Conservation (phyloP, 2,329 filamentous ascomycete species). For the Sporothrix dimorphospora region DNA sequence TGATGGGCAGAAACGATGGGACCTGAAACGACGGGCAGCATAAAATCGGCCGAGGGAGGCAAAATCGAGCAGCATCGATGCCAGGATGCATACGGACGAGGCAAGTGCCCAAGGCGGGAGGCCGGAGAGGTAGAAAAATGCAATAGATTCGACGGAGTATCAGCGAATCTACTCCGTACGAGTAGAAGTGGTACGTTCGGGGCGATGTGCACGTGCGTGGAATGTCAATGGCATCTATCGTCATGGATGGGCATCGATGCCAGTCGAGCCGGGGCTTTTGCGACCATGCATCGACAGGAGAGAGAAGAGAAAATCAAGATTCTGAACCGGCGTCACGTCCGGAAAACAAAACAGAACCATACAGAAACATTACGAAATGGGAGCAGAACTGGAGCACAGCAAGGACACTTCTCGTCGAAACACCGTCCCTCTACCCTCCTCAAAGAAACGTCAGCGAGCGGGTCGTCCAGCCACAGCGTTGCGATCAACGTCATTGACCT, state of each 20-base stretch:
- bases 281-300: not conserved
- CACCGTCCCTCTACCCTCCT: not conserved
- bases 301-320: not conserved
- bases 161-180: not conserved
- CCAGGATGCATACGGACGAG: not conserved
- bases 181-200: not conserved
- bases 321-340: not conserved
- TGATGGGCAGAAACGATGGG: not conserved
- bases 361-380: not conserved
- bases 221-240: not conserved
- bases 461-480: slow-evolving; percentile 27
- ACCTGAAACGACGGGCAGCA: slow-evolving; percentile 13
- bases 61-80: not conserved
- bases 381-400: not conserved
- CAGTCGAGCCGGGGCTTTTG: not conserved
- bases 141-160: too few relatives aligned
- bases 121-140: too few relatives aligned
- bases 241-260: not conserved
- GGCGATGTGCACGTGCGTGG: not conserved
- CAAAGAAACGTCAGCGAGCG: slow-evolving; percentile 14
- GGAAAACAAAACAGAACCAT: not conserved
- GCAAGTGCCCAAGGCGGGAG: slow-evolving; percentile 1
- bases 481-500: slow-evolving; percentile 29
- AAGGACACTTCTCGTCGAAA: not conserved
- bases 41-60: slow-evolving; percentile 14